Conservation (phyloP, 2,329 filamentous ascomycete species). For the Paraphaeosphaeria sporulosa region DNA sequence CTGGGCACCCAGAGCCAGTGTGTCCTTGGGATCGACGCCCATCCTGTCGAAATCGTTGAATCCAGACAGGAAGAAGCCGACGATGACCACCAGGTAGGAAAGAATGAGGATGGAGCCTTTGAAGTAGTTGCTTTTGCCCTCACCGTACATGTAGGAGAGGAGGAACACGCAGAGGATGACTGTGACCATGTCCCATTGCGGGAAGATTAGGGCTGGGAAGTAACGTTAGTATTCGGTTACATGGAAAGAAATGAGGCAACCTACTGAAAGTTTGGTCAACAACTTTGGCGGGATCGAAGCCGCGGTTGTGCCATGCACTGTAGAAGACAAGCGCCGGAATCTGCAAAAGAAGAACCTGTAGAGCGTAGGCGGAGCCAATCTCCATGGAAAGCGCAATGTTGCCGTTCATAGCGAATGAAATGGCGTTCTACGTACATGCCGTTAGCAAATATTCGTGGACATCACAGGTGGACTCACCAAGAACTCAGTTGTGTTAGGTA, state of each 20-base stretch:
- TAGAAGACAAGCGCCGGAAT: constrained; percentile 93
- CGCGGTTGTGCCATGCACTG: constrained; percentile 75
- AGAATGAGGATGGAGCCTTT: constrained; percentile 95
- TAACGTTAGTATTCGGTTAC: constrained; percentile 20
- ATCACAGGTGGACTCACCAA: constrained; percentile 66
- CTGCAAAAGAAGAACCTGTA: constrained; percentile 94
- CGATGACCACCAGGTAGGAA: constrained; percentile 89
- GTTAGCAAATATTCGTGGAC: constrained; percentile 10
- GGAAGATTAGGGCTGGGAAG: constrained; percentile 79
- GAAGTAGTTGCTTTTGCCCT: constrained; percentile 99
- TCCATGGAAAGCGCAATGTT: constrained; percentile 99
- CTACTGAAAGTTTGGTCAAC: constrained; percentile 72
- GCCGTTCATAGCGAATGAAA: constrained; percentile 99
- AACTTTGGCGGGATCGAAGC: constrained; percentile 63
- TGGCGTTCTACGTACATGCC: constrained; percentile 74
- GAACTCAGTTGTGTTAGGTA: constrained; percentile 98
- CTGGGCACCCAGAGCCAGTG: constrained; percentile 40
- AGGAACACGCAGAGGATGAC: constrained; percentile 96
- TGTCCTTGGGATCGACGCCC: constrained; percentile 46
- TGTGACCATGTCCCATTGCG: constrained; percentile 98
- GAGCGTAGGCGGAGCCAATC: constrained; percentile 94
- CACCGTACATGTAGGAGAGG: constrained; percentile 95
- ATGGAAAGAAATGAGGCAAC: constrained; percentile 17
- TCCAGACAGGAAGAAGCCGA: constrained; percentile 88
- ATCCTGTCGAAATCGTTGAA: constrained; percentile 62